Evolutionary conservation across 2,329 filamentous ascomycete genomes (phyloP).

Genomic region (Lasiodiplodia citricola): DNA sequence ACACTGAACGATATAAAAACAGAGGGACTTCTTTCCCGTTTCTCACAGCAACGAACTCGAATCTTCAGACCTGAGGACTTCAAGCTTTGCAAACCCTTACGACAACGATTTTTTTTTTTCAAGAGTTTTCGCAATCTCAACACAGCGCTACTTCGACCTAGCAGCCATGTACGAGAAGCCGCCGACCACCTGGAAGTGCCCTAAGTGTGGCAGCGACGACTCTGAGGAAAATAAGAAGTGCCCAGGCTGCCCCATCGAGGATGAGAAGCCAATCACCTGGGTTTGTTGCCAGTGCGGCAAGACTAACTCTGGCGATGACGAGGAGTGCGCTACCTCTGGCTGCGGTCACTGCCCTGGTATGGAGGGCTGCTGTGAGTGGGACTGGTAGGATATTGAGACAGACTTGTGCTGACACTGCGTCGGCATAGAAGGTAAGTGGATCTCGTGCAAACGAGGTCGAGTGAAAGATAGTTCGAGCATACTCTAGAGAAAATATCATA

Average conservation of each 20-base stretch:
- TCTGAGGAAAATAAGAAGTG: background rate
- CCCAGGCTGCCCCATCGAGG: background rate
- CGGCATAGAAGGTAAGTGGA: background rate
- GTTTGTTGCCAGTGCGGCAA: background rate
- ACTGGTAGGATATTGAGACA: background rate
- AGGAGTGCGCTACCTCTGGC: background rate
- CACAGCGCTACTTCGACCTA: background rate
- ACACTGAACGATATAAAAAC: background rate
- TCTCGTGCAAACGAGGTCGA: background rate
- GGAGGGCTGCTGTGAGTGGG: background rate
- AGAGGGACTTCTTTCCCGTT: background rate
- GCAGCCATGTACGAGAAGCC: background rate
- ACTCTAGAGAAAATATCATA: too few species aligned
- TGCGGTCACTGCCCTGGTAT: background rate
- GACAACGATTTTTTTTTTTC: background rate
- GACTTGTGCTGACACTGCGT: background rate
- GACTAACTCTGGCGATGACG: background rate
- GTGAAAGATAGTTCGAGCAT: background rate
- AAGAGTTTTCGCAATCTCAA: background rate
- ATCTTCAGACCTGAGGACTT: background rate
- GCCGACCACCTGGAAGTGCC: background rate
- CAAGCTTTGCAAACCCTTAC: background rate
- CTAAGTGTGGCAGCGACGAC: background rate
- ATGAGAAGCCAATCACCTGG: background rate
- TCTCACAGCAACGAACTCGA: background rate